Conservation (phyloP, 306 rosid genomes). For the Macrotyloma uniflorum region DNA sequence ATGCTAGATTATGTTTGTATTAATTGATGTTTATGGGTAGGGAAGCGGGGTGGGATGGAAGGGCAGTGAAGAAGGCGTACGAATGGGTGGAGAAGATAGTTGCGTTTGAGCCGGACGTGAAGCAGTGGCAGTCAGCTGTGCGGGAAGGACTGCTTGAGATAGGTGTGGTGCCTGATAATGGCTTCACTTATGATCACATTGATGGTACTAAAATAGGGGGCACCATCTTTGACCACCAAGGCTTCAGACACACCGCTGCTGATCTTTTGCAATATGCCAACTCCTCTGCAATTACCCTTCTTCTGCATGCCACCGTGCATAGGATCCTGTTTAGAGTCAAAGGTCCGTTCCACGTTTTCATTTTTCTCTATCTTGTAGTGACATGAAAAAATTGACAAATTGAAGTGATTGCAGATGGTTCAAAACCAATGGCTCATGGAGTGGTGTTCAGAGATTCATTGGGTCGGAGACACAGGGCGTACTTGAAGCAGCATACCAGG, state of each 20-base stretch:
- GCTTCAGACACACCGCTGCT: slow-evolving; percentile 73
- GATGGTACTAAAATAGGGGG: slow-evolving; percentile 84
- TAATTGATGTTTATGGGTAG: slow-evolving; percentile 18
- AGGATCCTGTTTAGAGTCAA: slow-evolving; percentile 49
- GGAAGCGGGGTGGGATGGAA: slow-evolving; percentile 69
- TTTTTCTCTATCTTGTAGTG: no score
- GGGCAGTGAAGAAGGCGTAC: slow-evolving; percentile 64
- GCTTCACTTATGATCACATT: slow-evolving; percentile 80
- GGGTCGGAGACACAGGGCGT: slow-evolving; percentile 57
- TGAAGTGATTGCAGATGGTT: slow-evolving; percentile 31
- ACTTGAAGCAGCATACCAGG: slow-evolving; percentile 33
- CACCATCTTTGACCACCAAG: slow-evolving; percentile 62
- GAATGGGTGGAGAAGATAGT: slow-evolving; percentile 75
- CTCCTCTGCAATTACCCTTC: slow-evolving; percentile 53
- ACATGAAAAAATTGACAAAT: no score
- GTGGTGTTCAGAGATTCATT: slow-evolving; percentile 57
- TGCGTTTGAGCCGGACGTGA: slow-evolving; percentile 61
- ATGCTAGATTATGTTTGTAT: background rate
- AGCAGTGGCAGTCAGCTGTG: slow-evolving; percentile 73
- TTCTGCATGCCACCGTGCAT: slow-evolving; percentile 65
- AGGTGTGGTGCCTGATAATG: slow-evolving; percentile 66
- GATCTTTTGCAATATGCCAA: slow-evolving; percentile 66
- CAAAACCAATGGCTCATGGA: slow-evolving; percentile 63
- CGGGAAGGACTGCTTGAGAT: slow-evolving; percentile 57
- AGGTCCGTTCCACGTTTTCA: slow-evolving; percentile 33